phyloP scores from a whole-genome alignment of 2,329 filamentous ascomycete genomes.

The Botrytis byssoidea region DNA sequence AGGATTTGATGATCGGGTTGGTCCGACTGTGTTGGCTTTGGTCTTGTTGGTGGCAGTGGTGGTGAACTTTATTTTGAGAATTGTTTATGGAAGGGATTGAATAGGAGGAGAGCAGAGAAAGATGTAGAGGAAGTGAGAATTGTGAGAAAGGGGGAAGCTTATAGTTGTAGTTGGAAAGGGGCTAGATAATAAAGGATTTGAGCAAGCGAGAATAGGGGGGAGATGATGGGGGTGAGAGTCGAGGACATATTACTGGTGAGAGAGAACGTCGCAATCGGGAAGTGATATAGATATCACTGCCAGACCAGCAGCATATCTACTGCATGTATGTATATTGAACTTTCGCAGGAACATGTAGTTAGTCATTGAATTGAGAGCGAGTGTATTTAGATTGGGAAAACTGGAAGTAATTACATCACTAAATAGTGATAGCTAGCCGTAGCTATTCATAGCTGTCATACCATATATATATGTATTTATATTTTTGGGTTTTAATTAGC shows the following conservation, averaged over 20 bases:
- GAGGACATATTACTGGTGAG: background rate
- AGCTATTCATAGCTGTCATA: background rate
- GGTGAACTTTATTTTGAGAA: constrained; percentile 89
- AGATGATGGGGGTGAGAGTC: background rate
- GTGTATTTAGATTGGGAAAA: constrained; percentile 6
- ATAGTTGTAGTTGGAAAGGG: background rate
- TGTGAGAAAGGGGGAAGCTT: background rate
- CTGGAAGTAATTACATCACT: background rate
- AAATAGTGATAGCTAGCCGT: background rate
- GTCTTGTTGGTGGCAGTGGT: constrained; percentile 85
- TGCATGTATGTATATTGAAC: background rate
- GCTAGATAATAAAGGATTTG: background rate
- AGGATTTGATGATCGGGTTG: constrained; percentile 94
- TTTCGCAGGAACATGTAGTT: background rate
- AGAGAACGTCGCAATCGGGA: background rate
- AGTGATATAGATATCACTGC: background rate
- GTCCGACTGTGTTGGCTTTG: constrained; percentile 85
- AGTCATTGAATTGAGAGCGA: background rate
- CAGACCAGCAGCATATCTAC: background rate
- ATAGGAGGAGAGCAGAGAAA: constrained; percentile 19
- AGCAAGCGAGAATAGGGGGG: background rate
- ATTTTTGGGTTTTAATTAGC: background rate
- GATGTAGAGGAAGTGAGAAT: background rate
- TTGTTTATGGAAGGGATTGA: constrained; percentile 45
- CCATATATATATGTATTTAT: constrained; percentile 3